phyloP scores from a whole-genome alignment of 805 yeast genomes.

The Monosporozyma aerobia region DNA sequence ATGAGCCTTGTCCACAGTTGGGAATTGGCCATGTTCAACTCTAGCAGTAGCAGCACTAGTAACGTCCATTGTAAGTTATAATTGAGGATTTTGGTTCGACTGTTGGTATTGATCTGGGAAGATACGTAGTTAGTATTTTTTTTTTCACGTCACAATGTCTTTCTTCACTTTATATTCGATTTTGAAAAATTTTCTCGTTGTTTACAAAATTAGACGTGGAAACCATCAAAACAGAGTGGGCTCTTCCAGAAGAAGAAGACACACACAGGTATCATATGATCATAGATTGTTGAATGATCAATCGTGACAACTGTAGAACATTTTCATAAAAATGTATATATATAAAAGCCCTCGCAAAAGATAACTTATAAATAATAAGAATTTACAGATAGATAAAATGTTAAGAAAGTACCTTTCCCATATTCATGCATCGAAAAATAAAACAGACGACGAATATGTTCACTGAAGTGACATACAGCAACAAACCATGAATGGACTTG shows the following conservation, averaged over 20 bases:
- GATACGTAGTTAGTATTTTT: too few species aligned
- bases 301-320: too few species aligned
- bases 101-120: not conserved
- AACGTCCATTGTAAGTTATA: not conserved
- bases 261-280: too few species aligned
- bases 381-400: slow-evolving; percentile 2
- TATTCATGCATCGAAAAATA: slow-evolving; percentile 7
- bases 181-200: not conserved
- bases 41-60: slow-evolving; percentile 1
- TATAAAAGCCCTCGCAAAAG: not conserved
- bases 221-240: not conserved
- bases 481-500: not conserved
- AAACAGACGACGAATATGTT: not conserved
- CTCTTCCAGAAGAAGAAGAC: not conserved
- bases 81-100: not conserved
- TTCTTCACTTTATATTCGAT: not conserved
- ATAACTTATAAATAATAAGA: not conserved
- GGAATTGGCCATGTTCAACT: slow-evolving; percentile 15
- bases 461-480: not conserved
- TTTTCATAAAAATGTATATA: too few species aligned
- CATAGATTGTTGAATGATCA: too few species aligned
- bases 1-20: slow-evolving; percentile 21
- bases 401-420: slow-evolving; percentile 18
- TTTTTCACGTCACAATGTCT: too few species aligned
- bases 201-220: not conserved